Evolutionary conservation across 2,329 filamentous ascomycete genomes (phyloP).

Genomic region (Hymenoscyphus albidus): DNA sequence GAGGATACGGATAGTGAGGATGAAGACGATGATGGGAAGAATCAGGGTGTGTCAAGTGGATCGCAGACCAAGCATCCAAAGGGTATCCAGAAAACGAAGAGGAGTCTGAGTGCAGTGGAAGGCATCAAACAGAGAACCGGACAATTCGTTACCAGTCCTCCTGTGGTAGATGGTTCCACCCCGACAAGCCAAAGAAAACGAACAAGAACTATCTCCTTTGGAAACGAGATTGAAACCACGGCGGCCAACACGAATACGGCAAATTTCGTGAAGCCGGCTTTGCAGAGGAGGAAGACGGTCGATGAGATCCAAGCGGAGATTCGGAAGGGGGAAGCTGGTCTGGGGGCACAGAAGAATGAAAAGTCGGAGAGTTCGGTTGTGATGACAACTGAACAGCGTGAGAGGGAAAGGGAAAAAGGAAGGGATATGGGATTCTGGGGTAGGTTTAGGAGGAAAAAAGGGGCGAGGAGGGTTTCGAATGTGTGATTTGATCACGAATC

Average conservation of each 20-base stretch:
- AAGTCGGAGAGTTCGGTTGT: background rate
- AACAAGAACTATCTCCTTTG: background rate
- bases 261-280: background rate
- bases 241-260: background rate
- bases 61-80: background rate
- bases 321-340: background rate
- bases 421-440: background rate
- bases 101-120: conserved; percentile 1
- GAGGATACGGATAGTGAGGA: background rate
- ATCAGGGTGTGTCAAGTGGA: background rate
- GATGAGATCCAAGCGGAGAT: background rate
- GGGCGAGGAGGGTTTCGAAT: background rate
- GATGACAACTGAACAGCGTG: background rate
- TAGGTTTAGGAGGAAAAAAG: background rate
- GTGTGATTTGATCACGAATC: background rate
- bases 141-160: background rate
- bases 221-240: background rate
- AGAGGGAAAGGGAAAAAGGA: background rate
- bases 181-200: background rate
- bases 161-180: background rate
- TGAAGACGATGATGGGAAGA: background rate
- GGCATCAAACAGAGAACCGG: conserved; percentile 6
- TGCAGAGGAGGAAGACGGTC: background rate
- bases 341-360: background rate
- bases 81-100: background rate